These are phyloP conservation scores for Arthonia radiata DNA, from an alignment of 495 filamentous ascomycete species.

Conservation along the genomic window DNA sequence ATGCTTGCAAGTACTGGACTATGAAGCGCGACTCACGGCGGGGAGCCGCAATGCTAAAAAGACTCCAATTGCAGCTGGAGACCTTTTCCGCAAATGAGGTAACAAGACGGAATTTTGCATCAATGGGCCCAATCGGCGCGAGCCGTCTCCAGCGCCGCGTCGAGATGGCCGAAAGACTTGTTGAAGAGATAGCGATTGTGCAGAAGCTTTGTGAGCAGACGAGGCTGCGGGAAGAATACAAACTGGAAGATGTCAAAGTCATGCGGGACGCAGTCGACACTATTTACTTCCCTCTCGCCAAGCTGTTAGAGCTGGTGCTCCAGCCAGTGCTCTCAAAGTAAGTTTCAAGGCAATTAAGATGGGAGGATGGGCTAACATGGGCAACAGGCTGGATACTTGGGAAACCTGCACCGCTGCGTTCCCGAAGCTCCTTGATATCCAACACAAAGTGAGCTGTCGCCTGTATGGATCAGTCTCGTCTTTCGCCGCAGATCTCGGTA, in stretches of 20 bases:
- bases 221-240: conserved; percentile 45
- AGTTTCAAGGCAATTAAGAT: conserved; percentile 14
- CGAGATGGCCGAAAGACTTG: conserved; percentile 58
- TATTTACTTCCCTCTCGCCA: conserved; percentile 71
- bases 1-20: conserved; percentile 94
- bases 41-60: conserved; percentile 75
- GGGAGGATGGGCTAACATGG: conserved; percentile 7
- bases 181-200: conserved; percentile 51
- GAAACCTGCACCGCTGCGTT: too few relatives aligned
- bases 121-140: conserved; percentile 66
- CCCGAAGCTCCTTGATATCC: too few relatives aligned
- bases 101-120: conserved; percentile 71
- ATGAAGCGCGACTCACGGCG: conserved; percentile 80
- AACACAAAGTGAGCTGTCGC: conserved; percentile 48
- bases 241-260: conserved; percentile 49
- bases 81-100: conserved; percentile 93
- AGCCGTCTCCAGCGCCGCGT: conserved; percentile 56
- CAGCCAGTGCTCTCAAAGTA: too few relatives aligned
- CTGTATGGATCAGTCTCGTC: conserved; percentile 32
- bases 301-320: conserved; percentile 52
- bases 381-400: conserved; percentile 10
- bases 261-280: conserved; percentile 55
- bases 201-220: conserved; percentile 39
- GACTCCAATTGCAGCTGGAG: conserved; percentile 80
- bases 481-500: conserved; percentile 48